Base-by-base conservation (phyloP, 805 yeast genomes). In the Blastobotrys americana region DNA sequence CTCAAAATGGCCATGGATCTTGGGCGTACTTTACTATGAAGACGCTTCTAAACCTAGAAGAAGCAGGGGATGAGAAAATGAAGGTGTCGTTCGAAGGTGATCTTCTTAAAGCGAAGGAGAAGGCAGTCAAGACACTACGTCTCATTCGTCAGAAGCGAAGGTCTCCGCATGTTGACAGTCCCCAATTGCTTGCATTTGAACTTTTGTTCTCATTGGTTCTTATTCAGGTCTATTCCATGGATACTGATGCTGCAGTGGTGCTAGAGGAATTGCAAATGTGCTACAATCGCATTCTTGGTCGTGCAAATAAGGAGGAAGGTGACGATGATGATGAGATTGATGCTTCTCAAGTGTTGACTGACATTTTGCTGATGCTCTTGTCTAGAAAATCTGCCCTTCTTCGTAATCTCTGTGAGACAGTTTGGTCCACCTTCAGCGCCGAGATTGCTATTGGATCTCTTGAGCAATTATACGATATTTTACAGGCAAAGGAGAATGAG, bases 161-260 rank as follows among this genome's bases (percentile, higher is more conserved):
- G 27, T 58, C 68, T 22, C 57, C 64, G 3, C 69, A 64, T 36
- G 64, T 48, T 37, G 59, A 65, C 46, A 48, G 58, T 31, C 63
- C 70, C 46, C 74, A 77, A 52, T 59, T 80, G 49, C 66, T 68
- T 46, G 82, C 87, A 36, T 82, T 90, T 56, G 94, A 87, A 61
- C 66, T 85, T 31, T 67, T 90, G 37, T 76, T 84, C 45, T 82
- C 96, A 0, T 77, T 84, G 74, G 81, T 82, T 3, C 63, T 88
- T 18, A 58, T 90, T 10, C 95, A 87, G 60, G 69, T 89, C 27
- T 88, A 80, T 57, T 68, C 79, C 44, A 94, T 89, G 19, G 66
- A 74, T 42, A 60, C 79, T 4, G 97, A 90, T 48, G 81, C 95
- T 0, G 76, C 84, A 4, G 70, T 77, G 27, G 78, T 86, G 15